Conservation (phyloP, 2,329 filamentous ascomycete species). For the Colletotrichum limetticola region DNA sequence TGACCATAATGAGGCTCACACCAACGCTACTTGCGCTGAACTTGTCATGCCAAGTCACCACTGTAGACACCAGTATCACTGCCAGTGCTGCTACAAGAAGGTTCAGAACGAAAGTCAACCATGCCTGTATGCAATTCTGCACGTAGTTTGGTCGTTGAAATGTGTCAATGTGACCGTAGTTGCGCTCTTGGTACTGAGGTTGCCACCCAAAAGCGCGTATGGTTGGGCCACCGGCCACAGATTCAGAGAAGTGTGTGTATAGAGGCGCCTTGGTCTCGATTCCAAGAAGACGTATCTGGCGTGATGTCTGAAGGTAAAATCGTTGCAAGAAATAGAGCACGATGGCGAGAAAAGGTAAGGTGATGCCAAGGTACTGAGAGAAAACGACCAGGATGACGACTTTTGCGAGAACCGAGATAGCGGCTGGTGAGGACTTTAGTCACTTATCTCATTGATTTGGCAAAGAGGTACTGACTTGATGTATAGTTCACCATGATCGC, state of each 20-base stretch:
- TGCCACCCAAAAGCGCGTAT: slow-evolving; percentile 37
- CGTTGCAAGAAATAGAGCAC: slow-evolving; percentile 43
- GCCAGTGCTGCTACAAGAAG: slow-evolving; percentile 3
- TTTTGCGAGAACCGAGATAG: slow-evolving; percentile 12
- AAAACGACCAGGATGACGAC: slow-evolving; percentile 7
- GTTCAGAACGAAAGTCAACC: slow-evolving; percentile 14
- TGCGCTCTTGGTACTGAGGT: neutral
- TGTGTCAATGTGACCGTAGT: neutral
- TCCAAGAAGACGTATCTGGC: slow-evolving; percentile 47
- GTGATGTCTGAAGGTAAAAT: slow-evolving; percentile 48
- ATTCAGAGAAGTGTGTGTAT: slow-evolving; percentile 44
- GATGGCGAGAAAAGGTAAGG: slow-evolving; percentile 38
- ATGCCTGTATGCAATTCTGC: slow-evolving; percentile 10
- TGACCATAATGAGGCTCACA: slow-evolving; percentile 28
- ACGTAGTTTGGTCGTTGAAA: slow-evolving; percentile 5
- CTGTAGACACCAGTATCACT: neutral
- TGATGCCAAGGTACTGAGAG: slow-evolving; percentile 40
- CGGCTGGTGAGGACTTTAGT: neutral
- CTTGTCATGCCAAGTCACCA: slow-evolving; percentile 38
- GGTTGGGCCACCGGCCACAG: slow-evolving; percentile 34
- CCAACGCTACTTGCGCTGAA: slow-evolving; percentile 43
- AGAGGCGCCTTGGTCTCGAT: slow-evolving; percentile 47
- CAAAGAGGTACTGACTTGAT: slow-evolving; percentile 1
- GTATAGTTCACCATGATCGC: slow-evolving; percentile 18
- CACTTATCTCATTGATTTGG: too few relatives aligned